These are phyloP conservation scores for Suhomyces coccinellae DNA, from an alignment of 1,139 yeast genomes.

Conservation along the genomic window DNA sequence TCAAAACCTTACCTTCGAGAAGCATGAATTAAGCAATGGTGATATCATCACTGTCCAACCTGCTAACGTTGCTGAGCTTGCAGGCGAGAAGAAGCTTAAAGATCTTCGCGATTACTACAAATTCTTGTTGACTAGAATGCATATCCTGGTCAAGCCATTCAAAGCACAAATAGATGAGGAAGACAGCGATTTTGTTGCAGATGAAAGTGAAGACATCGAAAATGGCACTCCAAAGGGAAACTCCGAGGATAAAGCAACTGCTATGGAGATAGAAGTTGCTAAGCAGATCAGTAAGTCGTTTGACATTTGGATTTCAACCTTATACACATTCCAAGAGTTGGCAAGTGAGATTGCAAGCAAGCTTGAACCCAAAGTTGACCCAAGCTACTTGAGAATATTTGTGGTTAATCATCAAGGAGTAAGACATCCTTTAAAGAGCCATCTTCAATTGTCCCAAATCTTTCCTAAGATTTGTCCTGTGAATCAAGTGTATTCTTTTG, in stretches of 20 bases:
- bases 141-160: constrained; percentile 55
- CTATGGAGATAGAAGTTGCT: constrained; percentile 19
- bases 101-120: constrained; percentile 57
- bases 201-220: constrained; percentile 14
- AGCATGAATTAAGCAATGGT: constrained; percentile 72
- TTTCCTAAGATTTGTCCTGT: constrained; percentile 52
- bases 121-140: constrained; percentile 67
- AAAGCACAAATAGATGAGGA: constrained; percentile 46
- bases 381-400: constrained; percentile 65
- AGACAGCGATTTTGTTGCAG: constrained; percentile 44
- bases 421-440: constrained; percentile 49
- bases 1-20: constrained; percentile 49
- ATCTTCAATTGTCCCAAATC: constrained; percentile 42
- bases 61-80: constrained; percentile 22
- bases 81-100: constrained; percentile 22
- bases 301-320: constrained; percentile 70
- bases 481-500: constrained; percentile 51
- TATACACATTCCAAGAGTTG: constrained; percentile 58
- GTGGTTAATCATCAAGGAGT: constrained; percentile 57
- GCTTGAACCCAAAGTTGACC: constrained; percentile 50
- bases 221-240: constrained; percentile 14
- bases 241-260: constrained; percentile 12
- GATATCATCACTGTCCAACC: constrained; percentile 71
- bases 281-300: constrained; percentile 33
- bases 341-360: constrained; percentile 57